Conservation (phyloP, 331 rosid species). For the Erythrophleum ivorense region DNA sequence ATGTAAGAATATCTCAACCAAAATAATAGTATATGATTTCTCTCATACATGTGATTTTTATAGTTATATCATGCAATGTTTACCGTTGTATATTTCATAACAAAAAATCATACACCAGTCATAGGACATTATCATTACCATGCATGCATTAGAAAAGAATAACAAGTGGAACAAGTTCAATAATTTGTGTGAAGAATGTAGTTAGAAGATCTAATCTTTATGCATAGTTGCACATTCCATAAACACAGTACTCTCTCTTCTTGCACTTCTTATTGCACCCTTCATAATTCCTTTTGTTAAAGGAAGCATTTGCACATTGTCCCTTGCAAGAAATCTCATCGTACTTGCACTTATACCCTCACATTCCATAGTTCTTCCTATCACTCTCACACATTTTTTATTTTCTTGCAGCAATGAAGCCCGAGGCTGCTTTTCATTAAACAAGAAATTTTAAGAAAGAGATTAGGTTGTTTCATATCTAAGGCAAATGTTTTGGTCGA, state of each 20-base stretch:
- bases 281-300: constrained; percentile 50
- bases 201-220: not conserved
- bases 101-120: no score
- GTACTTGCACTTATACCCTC: constrained; percentile 58
- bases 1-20: no score
- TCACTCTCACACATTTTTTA: constrained; percentile 48
- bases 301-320: constrained; percentile 42
- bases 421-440: constrained; percentile 41
- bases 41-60: no score
- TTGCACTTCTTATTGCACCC: constrained; percentile 37
- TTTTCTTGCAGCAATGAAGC: constrained; percentile 50
- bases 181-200: not conserved
- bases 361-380: constrained; percentile 52
- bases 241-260: constrained; percentile 46
- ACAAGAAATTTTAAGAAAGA: no score
- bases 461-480: no score
- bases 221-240: constrained; percentile 59
- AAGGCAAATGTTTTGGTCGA: no score
- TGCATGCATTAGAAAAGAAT: no score
- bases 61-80: no score
- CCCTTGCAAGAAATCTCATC: constrained; percentile 56
- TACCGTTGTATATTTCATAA: no score
- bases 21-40: no score
- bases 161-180: not conserved
- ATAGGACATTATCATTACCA: no score